Conservation (phyloP, 2,329 filamentous ascomycete species). For the Penicillium sp. region DNA sequence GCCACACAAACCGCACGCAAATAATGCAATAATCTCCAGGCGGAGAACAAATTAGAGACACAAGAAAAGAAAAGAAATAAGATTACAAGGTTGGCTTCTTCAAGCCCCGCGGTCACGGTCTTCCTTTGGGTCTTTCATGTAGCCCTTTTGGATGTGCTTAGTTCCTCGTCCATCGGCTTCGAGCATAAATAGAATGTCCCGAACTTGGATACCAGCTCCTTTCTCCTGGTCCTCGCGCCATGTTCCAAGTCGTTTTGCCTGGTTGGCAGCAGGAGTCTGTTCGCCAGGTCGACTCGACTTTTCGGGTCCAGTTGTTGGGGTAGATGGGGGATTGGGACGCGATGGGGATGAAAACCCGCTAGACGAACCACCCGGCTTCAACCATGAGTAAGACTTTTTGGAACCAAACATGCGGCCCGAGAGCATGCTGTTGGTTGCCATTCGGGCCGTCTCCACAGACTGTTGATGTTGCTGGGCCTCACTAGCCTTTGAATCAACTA, state of each 20-base stretch:
- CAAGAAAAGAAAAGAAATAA: conserved; percentile 12
- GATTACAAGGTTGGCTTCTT: conserved; percentile 21
- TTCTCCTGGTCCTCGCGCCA: conserved; percentile 77
- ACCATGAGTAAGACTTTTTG: conserved; percentile 51
- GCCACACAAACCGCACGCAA: conserved; percentile 20
- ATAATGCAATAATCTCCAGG: conserved; percentile 17
- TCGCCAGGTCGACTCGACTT: conserved; percentile 30
- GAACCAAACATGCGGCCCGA: conserved; percentile 49
- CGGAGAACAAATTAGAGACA: conserved; percentile 14
- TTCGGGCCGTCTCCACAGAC: conserved; percentile 77
- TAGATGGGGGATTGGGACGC: conserved; percentile 29
- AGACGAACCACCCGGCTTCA: conserved; percentile 38
- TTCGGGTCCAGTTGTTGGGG: conserved; percentile 30
- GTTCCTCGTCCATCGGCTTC: conserved; percentile 67
- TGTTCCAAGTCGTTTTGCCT: conserved; percentile 62
- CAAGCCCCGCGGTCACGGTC: conserved; percentile 36
- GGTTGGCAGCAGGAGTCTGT: conserved; percentile 35
- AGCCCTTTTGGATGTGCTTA: conserved; percentile 45
- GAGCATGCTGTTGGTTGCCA: conserved; percentile 66
- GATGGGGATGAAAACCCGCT: conserved; percentile 41
- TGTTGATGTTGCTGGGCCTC: conserved; percentile 77
- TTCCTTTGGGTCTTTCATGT: conserved; percentile 43
- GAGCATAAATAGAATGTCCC: conserved; percentile 76
- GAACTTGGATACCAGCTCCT: conserved; percentile 75
- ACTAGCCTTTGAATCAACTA: conserved; percentile 68